Evolutionary conservation across 2,329 filamentous ascomycete species (phyloP).

Genomic region (Aspergillus novoparasiticus): DNA sequence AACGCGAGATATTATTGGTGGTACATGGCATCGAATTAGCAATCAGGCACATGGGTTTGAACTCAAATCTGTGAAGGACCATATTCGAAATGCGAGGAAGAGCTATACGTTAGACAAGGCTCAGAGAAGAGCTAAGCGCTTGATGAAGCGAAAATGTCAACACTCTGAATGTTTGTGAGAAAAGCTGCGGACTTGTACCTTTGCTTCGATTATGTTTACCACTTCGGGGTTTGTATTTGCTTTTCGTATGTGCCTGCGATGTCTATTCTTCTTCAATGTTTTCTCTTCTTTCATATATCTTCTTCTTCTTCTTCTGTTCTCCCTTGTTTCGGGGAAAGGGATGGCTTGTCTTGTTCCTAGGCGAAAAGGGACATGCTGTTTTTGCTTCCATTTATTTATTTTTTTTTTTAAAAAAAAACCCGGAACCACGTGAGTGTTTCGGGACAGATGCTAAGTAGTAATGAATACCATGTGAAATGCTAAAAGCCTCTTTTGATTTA

Average conservation of each 20-base stretch:
- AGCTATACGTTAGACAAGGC: conserved; percentile 35
- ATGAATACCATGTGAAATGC: conserved; percentile 2
- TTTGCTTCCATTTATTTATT: not conserved
- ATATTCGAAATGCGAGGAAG: conserved; percentile 31
- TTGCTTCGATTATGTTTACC: not conserved
- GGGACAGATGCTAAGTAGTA: conserved; percentile 13
- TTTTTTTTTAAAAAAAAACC: not conserved
- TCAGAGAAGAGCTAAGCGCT: conserved; percentile 35
- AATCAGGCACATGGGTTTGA: conserved; percentile 27
- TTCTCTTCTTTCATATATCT: not conserved
- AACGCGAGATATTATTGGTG: conserved; percentile 29
- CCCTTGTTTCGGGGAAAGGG: not conserved
- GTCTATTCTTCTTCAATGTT: not conserved
- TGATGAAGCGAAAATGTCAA: conserved; percentile 29
- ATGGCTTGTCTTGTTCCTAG: not conserved
- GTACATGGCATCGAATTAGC: conserved; percentile 32
- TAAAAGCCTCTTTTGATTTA: not conserved
- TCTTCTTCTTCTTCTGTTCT: conserved; percentile 1
- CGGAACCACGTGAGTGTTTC: conserved; percentile 8
- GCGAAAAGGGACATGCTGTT: not conserved
- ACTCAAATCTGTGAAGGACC: conserved; percentile 28
- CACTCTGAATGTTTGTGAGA: conserved; percentile 10
- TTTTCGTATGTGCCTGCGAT: not conserved
- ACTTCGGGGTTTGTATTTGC: not conserved
- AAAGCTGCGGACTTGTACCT: not conserved